A percentile compares a stretch with the other conserved stretches of the same genome.
Evolutionary conservation across 2,329 filamentous ascomycete species (phyloP).

Genomic region (Lecanicillium sp.): DNA sequence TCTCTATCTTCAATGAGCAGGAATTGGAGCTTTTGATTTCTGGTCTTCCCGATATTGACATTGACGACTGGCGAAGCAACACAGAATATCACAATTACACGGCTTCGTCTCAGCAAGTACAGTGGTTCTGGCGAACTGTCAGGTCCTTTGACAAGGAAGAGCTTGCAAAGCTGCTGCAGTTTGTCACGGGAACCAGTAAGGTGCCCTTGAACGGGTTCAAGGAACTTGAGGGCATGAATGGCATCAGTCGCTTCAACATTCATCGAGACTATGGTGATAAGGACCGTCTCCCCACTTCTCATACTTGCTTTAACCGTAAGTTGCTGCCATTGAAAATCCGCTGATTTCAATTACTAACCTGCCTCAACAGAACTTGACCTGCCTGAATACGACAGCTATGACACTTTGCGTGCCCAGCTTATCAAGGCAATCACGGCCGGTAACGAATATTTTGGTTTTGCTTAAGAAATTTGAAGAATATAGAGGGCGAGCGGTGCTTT

Average conservation of each 20-base stretch:
- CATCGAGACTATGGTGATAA: constrained; percentile 97
- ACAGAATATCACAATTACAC: constrained; percentile 98
- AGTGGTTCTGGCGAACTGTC: constrained; percentile 99
- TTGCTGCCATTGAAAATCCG: constrained; percentile 18
- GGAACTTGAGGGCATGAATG: constrained; percentile 98
- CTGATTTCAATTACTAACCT: constrained; percentile 22
- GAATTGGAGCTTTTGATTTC: constrained; percentile 95
- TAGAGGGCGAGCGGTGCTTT: too few relatives aligned
- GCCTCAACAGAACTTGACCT: constrained; percentile 77
- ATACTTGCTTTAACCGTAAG: constrained; percentile 99
- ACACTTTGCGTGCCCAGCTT: constrained; percentile 75
- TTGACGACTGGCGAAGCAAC: constrained; percentile 99
- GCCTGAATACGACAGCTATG: constrained; percentile 96
- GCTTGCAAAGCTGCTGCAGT: constrained; percentile 91
- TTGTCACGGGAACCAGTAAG: constrained; percentile 97
- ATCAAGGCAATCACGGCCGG: constrained; percentile 97
- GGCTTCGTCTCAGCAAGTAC: constrained; percentile 87
- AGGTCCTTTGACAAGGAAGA: constrained; percentile 99
- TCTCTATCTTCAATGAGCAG: constrained; percentile 97
- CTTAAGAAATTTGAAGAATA: constrained; percentile 39
- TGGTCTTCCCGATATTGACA: constrained; percentile 90
- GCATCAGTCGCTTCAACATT: constrained; percentile 95
- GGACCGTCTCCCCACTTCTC: constrained; percentile 87
- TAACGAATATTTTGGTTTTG: constrained; percentile 96
- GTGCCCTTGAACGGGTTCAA: constrained; percentile 98